Base-by-base conservation (phyloP, 306 rosid species). In the Cajanus cajan region DNA sequence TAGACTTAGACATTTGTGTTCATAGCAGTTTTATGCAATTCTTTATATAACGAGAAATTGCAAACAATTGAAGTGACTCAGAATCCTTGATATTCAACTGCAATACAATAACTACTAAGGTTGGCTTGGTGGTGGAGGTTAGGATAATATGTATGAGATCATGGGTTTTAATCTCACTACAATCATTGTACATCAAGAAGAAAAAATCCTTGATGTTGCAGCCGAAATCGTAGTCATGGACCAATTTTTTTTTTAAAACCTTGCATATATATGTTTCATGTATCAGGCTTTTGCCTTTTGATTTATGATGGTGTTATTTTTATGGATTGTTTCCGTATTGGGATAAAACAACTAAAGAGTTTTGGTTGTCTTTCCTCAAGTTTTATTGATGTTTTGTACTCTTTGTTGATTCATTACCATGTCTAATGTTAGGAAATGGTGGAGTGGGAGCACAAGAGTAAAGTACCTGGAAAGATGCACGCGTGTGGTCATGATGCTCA, bases 401-500 rank as follows among this genome's bases (percentile, higher is more conserved):
- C 33, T 34, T 58, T 0, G 41, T 73, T 75, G 72, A 76, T 55
- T 37, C 43, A 1, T 55, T 70, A 10, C 15, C 6, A 51, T 58
- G 9, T 51, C 3, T 51, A 6, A 70, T 13, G 31, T 69, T 68
- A 90, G 98, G 98, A 95, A 92, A 36, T 90, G 98, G 89, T 91
- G 87, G 98, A 92, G 86, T 92, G 97, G 97, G 92, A 89, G 82
- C 92, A 88, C 79, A 90, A 92, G 91, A 94, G 98, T 87, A 92
- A 85, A 83, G 45, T 80, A 66, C 79, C 86, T 4, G 98, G 97
- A 81, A 90, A 92, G 79, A 92, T 94, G 98, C 98, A 94, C n/a
- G 95, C 92, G 1, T 94, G 97, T 74, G 98, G 98, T 45, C 98
- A 94, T 78, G 98, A 94, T 82, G 96, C 91, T 36, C 98, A 92